Percentiles rank a stretch among this genome's conserved stretches.
Evolutionary conservation across 768 basidiomycete genomes (phyloP).

Genomic region (Leccinum incarnatum): DNA sequence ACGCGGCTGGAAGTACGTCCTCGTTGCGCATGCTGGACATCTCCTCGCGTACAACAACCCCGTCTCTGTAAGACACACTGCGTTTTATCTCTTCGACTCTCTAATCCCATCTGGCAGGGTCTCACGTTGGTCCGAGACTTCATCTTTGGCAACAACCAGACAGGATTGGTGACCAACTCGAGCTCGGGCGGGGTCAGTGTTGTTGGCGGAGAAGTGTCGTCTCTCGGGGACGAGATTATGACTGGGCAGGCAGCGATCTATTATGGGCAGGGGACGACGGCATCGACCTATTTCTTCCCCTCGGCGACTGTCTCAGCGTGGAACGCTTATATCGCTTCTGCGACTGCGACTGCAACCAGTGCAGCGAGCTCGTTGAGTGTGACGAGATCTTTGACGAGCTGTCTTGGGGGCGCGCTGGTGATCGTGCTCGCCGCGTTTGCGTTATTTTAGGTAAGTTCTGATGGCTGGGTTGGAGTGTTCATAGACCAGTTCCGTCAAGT

Average conservation of each 20-base stretch:
- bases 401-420: neutral
- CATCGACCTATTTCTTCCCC: constrained; percentile 54
- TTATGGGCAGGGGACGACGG: constrained; percentile 46
- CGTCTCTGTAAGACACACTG: too few relatives aligned
- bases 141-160: constrained; percentile 36
- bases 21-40: too few relatives aligned
- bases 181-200: constrained; percentile 29
- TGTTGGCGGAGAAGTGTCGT: constrained; percentile 48
- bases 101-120: too few relatives aligned
- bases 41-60: too few relatives aligned
- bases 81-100: too few relatives aligned
- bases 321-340: constrained; percentile 42
- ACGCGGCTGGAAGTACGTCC: too few relatives aligned
- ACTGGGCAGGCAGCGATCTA: constrained; percentile 55
- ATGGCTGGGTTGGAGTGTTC: too few relatives aligned
- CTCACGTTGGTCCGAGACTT: too few relatives aligned
- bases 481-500: too few relatives aligned
- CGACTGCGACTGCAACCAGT: neutral
- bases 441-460: neutral
- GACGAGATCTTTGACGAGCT: neutral
- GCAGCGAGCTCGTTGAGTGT: neutral
- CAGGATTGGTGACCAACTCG: constrained; percentile 42
- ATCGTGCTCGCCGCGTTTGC: neutral
- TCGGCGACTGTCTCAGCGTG: constrained; percentile 56
- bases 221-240: constrained; percentile 45